A percentile compares a stretch with the other conserved stretches of the same genome.
Conservation (phyloP, 768 basidiomycete genomes). For the Rhizopogon sp. region DNA sequence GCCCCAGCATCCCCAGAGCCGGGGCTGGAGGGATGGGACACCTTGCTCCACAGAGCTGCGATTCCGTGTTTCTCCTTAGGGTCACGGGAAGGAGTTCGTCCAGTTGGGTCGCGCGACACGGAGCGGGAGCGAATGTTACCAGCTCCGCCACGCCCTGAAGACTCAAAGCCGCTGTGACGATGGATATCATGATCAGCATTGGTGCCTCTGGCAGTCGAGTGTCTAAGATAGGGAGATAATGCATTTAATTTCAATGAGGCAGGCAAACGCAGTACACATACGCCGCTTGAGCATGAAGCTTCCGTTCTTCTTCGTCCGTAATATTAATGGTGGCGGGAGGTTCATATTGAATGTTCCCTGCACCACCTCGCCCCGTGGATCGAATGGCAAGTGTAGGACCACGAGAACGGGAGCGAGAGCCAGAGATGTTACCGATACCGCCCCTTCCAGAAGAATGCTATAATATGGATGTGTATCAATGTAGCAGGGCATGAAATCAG, state of each 20-base stretch:
- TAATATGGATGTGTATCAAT: constrained; percentile 1
- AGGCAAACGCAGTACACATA: constrained; percentile 23
- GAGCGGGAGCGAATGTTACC: constrained; percentile 55
- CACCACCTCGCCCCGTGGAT: constrained; percentile 60
- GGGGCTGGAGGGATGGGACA: constrained; percentile 14
- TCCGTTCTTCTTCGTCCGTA: constrained; percentile 31
- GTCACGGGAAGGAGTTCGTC: constrained; percentile 18
- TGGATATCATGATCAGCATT: constrained; percentile 31
- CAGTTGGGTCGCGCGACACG: constrained; percentile 22
- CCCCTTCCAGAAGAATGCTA: constrained; percentile 63
- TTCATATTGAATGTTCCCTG: constrained; percentile 47
- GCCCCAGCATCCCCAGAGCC: not conserved
- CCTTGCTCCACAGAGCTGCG: constrained; percentile 24
- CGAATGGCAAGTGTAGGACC: constrained; percentile 31
- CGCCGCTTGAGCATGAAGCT: constrained; percentile 33
- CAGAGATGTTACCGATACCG: constrained; percentile 56
- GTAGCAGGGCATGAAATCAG: not conserved
- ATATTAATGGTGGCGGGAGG: constrained; percentile 12
- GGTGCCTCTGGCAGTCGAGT: constrained; percentile 65
- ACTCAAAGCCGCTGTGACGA: constrained; percentile 27
- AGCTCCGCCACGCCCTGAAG: constrained; percentile 54
- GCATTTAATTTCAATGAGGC: not conserved
- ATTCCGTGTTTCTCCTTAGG: constrained; percentile 22
- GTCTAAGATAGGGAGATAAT: constrained; percentile 29
- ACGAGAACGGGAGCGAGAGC: constrained; percentile 45